Evolutionary conservation across 345 rosid genomes (phyloP).

Genomic region (Cardamine occulta): DNA sequence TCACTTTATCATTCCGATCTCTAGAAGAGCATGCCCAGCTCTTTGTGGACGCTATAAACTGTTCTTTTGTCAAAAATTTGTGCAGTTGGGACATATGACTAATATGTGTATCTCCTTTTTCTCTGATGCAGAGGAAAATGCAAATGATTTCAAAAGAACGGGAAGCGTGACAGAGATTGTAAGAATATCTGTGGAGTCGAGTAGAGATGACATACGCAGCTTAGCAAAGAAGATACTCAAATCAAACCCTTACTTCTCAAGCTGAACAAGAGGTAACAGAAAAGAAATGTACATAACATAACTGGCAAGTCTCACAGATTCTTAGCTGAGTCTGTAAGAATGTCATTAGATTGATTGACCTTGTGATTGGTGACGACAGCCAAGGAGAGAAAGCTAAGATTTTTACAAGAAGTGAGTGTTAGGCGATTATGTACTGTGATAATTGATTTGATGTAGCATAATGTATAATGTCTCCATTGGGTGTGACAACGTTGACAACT

Average conservation of each 20-base stretch:
- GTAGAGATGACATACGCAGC: slow-evolving; percentile 83
- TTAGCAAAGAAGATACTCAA: slow-evolving; percentile 84
- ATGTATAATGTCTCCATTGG: neutral
- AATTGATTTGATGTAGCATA: slow-evolving; percentile 7
- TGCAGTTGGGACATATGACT: slow-evolving; percentile 7
- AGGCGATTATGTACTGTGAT: slow-evolving; percentile 16
- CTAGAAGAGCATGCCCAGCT: neutral
- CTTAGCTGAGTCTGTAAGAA: slow-evolving; percentile 28
- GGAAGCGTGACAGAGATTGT: slow-evolving; percentile 68
- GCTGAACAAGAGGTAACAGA: slow-evolving; percentile 28
- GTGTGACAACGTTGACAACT: neutral
- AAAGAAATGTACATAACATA: slow-evolving; percentile 43
- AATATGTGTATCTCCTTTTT: neutral
- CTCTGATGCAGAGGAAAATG: slow-evolving; percentile 66
- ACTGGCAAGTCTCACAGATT: slow-evolving; percentile 33
- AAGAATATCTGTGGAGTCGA: slow-evolving; percentile 74
- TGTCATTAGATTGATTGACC: slow-evolving; percentile 33
- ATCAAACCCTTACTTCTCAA: slow-evolving; percentile 51
- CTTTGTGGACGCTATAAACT: neutral
- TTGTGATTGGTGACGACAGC: slow-evolving; percentile 19
- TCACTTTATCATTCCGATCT: neutral
- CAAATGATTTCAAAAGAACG: slow-evolving; percentile 57
- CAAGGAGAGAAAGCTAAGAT: slow-evolving; percentile 20
- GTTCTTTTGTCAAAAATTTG: neutral
- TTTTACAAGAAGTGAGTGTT: slow-evolving; percentile 1